phyloP scores from a whole-genome alignment of 345 rosid genomes.

The Citrus trifoliata region DNA sequence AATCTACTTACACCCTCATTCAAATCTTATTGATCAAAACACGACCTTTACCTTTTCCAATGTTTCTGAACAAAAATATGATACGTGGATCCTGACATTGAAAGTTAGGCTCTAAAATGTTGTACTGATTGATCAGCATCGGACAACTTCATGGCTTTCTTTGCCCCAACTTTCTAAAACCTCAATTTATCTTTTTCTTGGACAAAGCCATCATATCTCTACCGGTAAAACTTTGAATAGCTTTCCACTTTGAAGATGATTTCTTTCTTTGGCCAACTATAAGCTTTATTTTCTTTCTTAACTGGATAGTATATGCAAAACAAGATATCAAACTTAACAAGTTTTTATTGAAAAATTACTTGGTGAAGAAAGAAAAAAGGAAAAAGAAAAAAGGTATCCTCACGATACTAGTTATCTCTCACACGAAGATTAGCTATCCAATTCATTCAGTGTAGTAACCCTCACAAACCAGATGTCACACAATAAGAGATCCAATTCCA shows the following conservation, averaged over 20 bases:
- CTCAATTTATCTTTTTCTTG: slow-evolving; percentile 50
- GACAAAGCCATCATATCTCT: slow-evolving; percentile 56
- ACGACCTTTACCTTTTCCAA: slow-evolving; percentile 48
- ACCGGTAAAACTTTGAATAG: slow-evolving; percentile 60
- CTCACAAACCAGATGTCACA: slow-evolving; percentile 30
- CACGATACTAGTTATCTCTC: slow-evolving; percentile 28
- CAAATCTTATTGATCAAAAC: slow-evolving; percentile 33
- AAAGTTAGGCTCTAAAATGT: slow-evolving; percentile 45
- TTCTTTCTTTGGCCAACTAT: slow-evolving; percentile 75
- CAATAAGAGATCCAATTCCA: slow-evolving; percentile 26
- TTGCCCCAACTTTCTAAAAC: slow-evolving; percentile 60
- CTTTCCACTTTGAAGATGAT: slow-evolving; percentile 63
- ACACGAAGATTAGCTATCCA: slow-evolving; percentile 26
- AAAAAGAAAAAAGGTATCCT: slow-evolving; percentile 25
- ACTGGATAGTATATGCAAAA: slow-evolving; percentile 71
- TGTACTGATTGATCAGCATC: slow-evolving; percentile 57
- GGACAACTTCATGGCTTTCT: slow-evolving; percentile 57
- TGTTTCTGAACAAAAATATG: slow-evolving; percentile 48
- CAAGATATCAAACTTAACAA: slow-evolving; percentile 52
- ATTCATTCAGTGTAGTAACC: slow-evolving; percentile 34
- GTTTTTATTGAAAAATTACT: slow-evolving; percentile 24
- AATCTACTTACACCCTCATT: slow-evolving; percentile 26
- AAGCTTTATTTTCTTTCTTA: slow-evolving; percentile 65
- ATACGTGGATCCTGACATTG: slow-evolving; percentile 47
- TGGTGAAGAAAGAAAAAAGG: slow-evolving; percentile 17